Conservation (phyloP, 2,329 filamentous ascomycete genomes). For the Moelleriella libera region DNA sequence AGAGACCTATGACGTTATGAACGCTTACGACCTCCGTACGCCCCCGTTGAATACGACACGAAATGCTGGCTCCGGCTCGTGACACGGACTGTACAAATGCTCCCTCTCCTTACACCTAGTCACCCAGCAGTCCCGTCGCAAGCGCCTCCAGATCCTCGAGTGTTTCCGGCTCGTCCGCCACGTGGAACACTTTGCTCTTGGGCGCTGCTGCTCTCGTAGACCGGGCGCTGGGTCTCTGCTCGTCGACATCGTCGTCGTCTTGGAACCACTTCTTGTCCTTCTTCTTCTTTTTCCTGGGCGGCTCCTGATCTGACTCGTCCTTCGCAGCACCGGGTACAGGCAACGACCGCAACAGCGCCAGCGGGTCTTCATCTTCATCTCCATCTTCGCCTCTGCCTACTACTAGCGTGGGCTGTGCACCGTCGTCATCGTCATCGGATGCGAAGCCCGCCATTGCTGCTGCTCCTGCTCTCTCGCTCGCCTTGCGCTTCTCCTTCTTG, state of each 20-base stretch:
- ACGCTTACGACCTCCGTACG: too few relatives aligned
- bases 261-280: slow-evolving; percentile 68
- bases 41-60: too few relatives aligned
- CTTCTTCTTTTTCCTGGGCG: slow-evolving; percentile 17
- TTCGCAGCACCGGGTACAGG: slow-evolving; percentile 26
- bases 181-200: slow-evolving; percentile 41
- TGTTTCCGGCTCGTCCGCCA: slow-evolving; percentile 58
- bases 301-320: slow-evolving; percentile 13
- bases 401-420: slow-evolving; percentile 7
- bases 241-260: slow-evolving; percentile 43
- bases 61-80: too few relatives aligned
- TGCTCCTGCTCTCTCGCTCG: slow-evolving; percentile 36
- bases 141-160: slow-evolving; percentile 67
- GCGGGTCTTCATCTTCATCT: slow-evolving; percentile 32
- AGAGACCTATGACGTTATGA: too few relatives aligned
- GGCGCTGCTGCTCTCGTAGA: slow-evolving; percentile 22
- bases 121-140: slow-evolving; percentile 56
- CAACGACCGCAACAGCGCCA: slow-evolving; percentile 43
- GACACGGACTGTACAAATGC: background rate
- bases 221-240: slow-evolving; percentile 5
- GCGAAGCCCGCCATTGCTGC: background rate
- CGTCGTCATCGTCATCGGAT: slow-evolving; percentile 9
- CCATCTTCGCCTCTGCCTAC: slow-evolving; percentile 4
- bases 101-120: slow-evolving; percentile 8
- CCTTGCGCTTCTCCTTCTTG: slow-evolving; percentile 62